Base-by-base conservation (phyloP, 2,329 filamentous ascomycete species). In the Purpureocillium lavendulum region DNA sequence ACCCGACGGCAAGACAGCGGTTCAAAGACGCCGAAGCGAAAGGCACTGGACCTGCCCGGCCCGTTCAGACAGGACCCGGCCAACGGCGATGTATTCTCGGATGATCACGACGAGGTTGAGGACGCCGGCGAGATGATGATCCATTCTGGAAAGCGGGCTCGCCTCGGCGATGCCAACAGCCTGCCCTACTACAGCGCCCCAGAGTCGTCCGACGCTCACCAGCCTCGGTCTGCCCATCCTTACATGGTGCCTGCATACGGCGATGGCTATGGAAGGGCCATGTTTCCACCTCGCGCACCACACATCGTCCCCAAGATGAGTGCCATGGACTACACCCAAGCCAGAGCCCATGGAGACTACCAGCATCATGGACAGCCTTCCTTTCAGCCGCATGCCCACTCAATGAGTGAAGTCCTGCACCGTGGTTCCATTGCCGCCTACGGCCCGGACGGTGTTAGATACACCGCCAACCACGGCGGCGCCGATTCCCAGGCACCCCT, bases 21-120 rank as follows among this genome's bases (percentile, higher is more conserved):
- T 31, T 40, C 42, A 35, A 53, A 48, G 38, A 44, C 45, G 3
- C 35, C 48, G 9, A 56, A 56, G 41, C 44, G 54, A 10, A 55
- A 55, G 38, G 48, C 46, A 3, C 34, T 45, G 7, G 52, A 52
- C 2, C 40, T 42, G 7, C 24, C 35, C 17, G 30, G n/a, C 24
- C 26, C 40, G 30, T 29, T 39, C n/a, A 24, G 41, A 8, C 43
- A 39, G 10, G 18, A 21, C 38, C 35, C 36, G 14, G 26, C 7
- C 26, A 35, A 24, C 16, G 33, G 29, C 29, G 41, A 41, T 14
- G 35, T 18, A 28, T 42, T 41, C 30, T 36, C 34, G 8, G 39
- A 39, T 8, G 35, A 43, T 17, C 33, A 21, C 2, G n/a, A 32
- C 7, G 40, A 41, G 13, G 17, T 36, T 7, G 40, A 44, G 4